Percentiles rank a stretch among this genome's conserved stretches.
Conservation (phyloP, 768 basidiomycete genomes). For the Lactifluus volemus region DNA sequence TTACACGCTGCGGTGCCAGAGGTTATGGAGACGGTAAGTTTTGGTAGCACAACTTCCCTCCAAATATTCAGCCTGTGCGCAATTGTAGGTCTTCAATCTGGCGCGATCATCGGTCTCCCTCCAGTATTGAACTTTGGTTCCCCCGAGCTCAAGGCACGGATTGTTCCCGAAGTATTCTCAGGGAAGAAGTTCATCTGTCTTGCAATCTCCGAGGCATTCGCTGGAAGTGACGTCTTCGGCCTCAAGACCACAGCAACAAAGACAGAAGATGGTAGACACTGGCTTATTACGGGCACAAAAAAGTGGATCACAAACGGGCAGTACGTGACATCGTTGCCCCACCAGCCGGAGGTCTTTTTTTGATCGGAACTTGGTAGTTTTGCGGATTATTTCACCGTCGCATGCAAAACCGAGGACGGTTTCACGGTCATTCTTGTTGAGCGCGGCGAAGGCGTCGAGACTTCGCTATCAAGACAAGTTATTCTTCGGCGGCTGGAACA, state of each 20-base stretch:
- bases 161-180: constrained; percentile 52
- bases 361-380: constrained; percentile 27
- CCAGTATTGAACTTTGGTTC: constrained; percentile 79
- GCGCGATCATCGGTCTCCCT: constrained; percentile 76
- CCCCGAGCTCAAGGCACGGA: constrained; percentile 45
- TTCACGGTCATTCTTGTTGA: constrained; percentile 85
- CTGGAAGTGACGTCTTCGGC: constrained; percentile 78
- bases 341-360: background rate
- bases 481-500: constrained; percentile 83
- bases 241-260: constrained; percentile 71
- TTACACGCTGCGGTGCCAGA: constrained; percentile 48
- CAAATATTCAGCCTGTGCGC: background rate
- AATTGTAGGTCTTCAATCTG: constrained; percentile 51
- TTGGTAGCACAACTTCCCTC: background rate
- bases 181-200: constrained; percentile 81
- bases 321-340: constrained; percentile 24
- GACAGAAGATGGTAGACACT: constrained; percentile 73
- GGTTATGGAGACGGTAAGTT: constrained; percentile 68
- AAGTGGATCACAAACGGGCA: constrained; percentile 83
- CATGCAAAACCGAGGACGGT: constrained; percentile 63
- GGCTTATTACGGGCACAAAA: constrained; percentile 82
- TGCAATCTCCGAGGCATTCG: constrained; percentile 85
- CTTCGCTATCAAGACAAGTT: constrained; percentile 86
- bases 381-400: constrained; percentile 54
- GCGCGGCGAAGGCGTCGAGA: constrained; percentile 73